Conservation (phyloP, 768 basidiomycete genomes). For the Exidia glandulosa region DNA sequence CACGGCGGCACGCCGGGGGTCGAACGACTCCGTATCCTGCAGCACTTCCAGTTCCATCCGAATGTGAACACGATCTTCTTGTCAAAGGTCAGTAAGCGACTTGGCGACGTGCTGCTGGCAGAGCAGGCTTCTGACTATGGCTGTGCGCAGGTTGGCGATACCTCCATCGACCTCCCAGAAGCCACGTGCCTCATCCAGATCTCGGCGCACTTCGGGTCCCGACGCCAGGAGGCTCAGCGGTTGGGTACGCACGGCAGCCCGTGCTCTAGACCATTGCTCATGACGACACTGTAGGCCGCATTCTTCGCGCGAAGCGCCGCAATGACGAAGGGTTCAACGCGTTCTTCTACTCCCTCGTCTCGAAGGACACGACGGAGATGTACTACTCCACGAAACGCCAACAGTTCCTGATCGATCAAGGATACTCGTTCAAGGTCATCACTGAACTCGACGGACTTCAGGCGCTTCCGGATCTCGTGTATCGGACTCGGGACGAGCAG, state of each 20-base stretch:
- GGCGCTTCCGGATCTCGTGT: conserved; percentile 77
- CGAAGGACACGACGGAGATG: conserved; percentile 99
- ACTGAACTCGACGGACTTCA: conserved; percentile 93
- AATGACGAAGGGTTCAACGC: conserved; percentile 99
- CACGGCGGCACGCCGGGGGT: conserved; percentile 92
- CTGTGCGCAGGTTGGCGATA: conserved; percentile 77
- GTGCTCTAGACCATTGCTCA: conserved; percentile 3
- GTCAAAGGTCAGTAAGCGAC: conserved; percentile 69
- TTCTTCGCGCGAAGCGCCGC: conserved; percentile 89
- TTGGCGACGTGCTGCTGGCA: not conserved
- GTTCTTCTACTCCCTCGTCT: conserved; percentile 98
- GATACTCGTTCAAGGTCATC: conserved; percentile 99
- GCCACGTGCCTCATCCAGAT: conserved; percentile 99
- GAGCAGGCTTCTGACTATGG: not conserved
- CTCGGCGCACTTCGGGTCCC: conserved; percentile 96
- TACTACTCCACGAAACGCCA: conserved; percentile 98
- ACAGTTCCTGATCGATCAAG: conserved; percentile 97
- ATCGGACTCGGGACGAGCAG: conserved; percentile 83
- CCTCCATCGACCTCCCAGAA: conserved; percentile 96
- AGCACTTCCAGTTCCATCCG: conserved; percentile 91
- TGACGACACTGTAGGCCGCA: conserved; percentile 54
- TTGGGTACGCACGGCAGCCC: no score
- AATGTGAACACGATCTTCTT: conserved; percentile 97
- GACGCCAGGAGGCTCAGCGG: conserved; percentile 94
- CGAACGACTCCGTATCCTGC: conserved; percentile 90